These are phyloP conservation scores for Chamaecrista fasciculata DNA, from an alignment of 306 rosid genomes.

Conservation along the genomic window DNA sequence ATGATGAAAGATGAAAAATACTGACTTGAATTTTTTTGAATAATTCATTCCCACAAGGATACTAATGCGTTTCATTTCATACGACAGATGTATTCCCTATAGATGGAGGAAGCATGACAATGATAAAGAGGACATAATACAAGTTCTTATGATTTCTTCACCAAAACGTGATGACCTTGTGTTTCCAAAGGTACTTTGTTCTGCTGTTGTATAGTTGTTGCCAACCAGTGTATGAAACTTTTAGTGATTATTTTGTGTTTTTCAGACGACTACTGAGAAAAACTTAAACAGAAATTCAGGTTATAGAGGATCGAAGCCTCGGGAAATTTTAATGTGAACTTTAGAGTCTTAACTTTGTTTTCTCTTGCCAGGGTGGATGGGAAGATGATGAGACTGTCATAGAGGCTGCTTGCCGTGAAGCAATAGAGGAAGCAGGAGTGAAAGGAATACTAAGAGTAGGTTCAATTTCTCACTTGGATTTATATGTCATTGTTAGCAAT, in stretches of 20 bases:
- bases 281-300: no score
- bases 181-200: constrained; percentile 74
- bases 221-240: no score
- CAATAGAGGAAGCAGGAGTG: constrained; percentile 89
- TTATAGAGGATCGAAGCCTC: no score
- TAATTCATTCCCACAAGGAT: not conserved
- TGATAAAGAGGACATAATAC: constrained; percentile 44
- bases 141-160: constrained; percentile 88
- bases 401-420: constrained; percentile 89
- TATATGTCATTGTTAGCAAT: no score
- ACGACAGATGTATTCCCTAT: constrained; percentile 79
- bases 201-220: not conserved
- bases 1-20: not conserved
- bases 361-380: constrained; percentile 80
- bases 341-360: constrained; percentile 22
- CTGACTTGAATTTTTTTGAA: constrained; percentile 10
- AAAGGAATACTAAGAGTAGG: constrained; percentile 72
- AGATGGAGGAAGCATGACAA: constrained; percentile 46
- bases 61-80: constrained; percentile 1
- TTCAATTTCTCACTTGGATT: constrained; percentile 30
- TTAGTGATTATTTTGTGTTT: no score
- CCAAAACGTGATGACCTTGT: constrained; percentile 81
- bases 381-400: constrained; percentile 79
- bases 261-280: no score
- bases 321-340: no score